Base-by-base conservation (phyloP, 1,284 basidiomycete species). In the Leccinum pseudoinsigne region DNA sequence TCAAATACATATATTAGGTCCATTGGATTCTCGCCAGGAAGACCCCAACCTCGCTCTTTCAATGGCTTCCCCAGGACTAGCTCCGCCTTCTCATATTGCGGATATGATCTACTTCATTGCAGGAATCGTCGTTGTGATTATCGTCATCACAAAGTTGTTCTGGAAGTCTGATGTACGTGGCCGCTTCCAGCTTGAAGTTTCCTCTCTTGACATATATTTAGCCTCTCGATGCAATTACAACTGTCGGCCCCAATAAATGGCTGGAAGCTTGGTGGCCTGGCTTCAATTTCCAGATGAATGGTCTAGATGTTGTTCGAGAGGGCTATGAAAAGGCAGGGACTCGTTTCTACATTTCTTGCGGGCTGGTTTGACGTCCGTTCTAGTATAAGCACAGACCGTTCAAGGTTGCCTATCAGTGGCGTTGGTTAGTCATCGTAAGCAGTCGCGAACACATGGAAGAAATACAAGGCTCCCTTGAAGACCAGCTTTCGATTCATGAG, bases 401-500 rank as follows among this genome's bases (percentile, higher is more conserved):
- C 74, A 82, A 82, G 64, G 63, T 85, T 10, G 70, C 82, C 0
- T 68, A 74, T 1, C 61, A 75, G 4, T 69, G 72, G 36, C 67
- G 69, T 28, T 84, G 82, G 83, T 59, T 77, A 0, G 74, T 84
- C n/a, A 14, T 84, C 31, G 63, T 82, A 2, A 77, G 69, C 53
- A 76, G 74, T 10, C 72, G 68, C 0, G 69, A 76, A 31, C 67
- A 78, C 26, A 68, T 81, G 10, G 77, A 83, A 2, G 82, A 85
- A 45, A 31, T 85, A 6, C 69, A 72, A 10, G 78, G 69, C 34
- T 77, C 79, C 1, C 64, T 73, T 0, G 80, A 81, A 23, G 77
- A 80, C 28, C 65, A 71, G 4, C 62, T 84, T 5, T 82, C 79
- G 1, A 72, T 78, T 42, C 21, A 60, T 0, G 74, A 76, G 12